Percentiles rank a stretch among this genome's conserved stretches.
Conservation (phyloP, 1,284 basidiomycete genomes). For the Cryptococcus sp. region DNA sequence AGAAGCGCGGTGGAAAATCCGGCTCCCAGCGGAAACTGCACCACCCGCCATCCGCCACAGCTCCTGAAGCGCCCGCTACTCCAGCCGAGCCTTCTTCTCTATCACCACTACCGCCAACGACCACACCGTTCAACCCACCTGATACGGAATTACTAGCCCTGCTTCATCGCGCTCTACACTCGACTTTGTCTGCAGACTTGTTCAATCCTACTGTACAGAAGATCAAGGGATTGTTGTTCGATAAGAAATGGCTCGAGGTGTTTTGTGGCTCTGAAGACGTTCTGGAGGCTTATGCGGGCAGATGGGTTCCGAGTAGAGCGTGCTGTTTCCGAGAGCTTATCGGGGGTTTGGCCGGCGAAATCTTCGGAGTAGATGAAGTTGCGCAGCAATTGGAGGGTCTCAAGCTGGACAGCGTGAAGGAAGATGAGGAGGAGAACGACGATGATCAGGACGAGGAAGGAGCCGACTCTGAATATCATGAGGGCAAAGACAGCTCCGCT, state of each 20-base stretch:
- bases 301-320: constrained; percentile 55
- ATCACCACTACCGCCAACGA: constrained; percentile 13
- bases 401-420: constrained; percentile 27
- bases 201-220: constrained; percentile 42
- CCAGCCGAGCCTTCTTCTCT: constrained; percentile 3
- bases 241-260: constrained; percentile 50
- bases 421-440: constrained; percentile 16
- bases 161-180: constrained; percentile 31
- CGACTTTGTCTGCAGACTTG: constrained; percentile 27
- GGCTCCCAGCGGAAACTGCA: constrained; percentile 29
- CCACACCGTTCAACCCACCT: constrained; percentile 28
- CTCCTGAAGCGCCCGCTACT: constrained; percentile 5
- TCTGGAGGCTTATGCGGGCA: constrained; percentile 51
- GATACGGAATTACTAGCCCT: constrained; percentile 41
- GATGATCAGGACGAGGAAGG: constrained; percentile 7
- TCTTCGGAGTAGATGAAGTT: constrained; percentile 10
- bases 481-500: background rate
- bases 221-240: constrained; percentile 48
- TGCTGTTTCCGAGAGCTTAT: constrained; percentile 53
- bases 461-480: constrained; percentile 6
- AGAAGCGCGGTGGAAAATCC: constrained; percentile 10
- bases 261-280: constrained; percentile 39
- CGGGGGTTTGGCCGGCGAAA: constrained; percentile 31
- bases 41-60: constrained; percentile 28
- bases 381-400: constrained; percentile 32